Base-by-base conservation (phyloP, 164 flowering plant genomes). In the Akebia trifoliata region DNA sequence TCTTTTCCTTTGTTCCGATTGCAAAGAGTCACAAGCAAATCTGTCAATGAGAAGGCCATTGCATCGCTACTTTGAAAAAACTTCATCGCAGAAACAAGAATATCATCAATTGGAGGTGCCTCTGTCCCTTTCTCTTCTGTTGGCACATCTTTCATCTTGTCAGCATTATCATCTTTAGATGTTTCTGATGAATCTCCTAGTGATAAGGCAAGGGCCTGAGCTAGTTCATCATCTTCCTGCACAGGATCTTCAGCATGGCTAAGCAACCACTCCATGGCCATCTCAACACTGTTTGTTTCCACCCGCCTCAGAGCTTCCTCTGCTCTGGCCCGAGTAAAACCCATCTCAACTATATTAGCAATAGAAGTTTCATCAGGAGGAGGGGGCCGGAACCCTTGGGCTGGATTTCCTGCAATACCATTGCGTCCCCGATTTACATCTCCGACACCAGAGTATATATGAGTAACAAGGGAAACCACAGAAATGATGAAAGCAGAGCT, bases 221-320 rank as follows among this genome's bases (percentile, higher is more conserved):
- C 97, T 54, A 92, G 74, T 48, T 92, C 98, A 79, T 87, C 96
- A 72, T 92, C 98, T 63, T 92, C 97, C 71, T 85, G 93, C 45
- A 81, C 85, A 49, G 92, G 95, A 72, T 92, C 98, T 57, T 92
- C 98, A 55, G 85, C 72, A 72, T 89, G 98, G 72, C 69, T 81
- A 59, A 84, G 78, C 61, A 92, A 61, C 98, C 98, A 92, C 63
- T 92, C 98, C 96, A 86, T 89, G 28, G 98, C 96, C 95, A 92
- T 77, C 71, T 89, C 98, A 65, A 89, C 98, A 64, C 93, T 92
- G 62, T 86, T 89, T 54, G 87, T 74, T 64, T 77, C 93, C 43
- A 85, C 91, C 43, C 81, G 73, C 67, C 95, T 72, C 57, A 92
- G 63, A 24, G 98, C 95, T 70, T 89, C 98, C 70, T 86, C 98